Evolutionary conservation across 371 early-diverging fungal genomes (phyloP).

Genomic region (Lichtheimia ornata): DNA sequence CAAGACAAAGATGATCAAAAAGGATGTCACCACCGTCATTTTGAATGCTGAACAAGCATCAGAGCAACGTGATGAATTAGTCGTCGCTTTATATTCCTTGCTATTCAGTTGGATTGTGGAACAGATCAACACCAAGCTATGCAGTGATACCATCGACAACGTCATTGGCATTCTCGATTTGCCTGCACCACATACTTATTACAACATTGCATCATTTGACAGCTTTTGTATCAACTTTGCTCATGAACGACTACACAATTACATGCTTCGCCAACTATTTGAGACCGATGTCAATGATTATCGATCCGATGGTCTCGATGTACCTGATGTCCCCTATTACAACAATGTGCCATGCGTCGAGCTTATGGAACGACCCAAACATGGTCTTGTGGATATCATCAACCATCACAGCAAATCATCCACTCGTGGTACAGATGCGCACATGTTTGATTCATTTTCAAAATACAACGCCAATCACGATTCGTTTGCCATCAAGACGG

Average conservation of each 20-base stretch:
- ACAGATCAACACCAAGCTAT: conserved; percentile 83
- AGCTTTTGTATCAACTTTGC: conserved; percentile 82
- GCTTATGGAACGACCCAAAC: conserved; percentile 46
- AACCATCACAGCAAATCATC: conserved; percentile 50
- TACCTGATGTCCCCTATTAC: conserved; percentile 49
- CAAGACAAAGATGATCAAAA: conserved; percentile 74
- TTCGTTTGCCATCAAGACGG: conserved; percentile 48
- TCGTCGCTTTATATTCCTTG: conserved; percentile 77
- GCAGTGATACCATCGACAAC: conserved; percentile 59
- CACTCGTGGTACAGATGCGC: conserved; percentile 32
- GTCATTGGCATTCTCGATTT: conserved; percentile 79
- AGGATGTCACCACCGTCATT: conserved; percentile 85
- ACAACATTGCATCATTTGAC: conserved; percentile 58
- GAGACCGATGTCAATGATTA: conserved; percentile 51
- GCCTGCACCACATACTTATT: conserved; percentile 52
- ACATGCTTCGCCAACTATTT: conserved; percentile 70
- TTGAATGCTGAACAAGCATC: conserved; percentile 74
- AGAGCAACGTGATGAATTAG: conserved; percentile 79
- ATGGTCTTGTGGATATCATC: conserved; percentile 60
- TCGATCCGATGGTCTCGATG: conserved; percentile 57
- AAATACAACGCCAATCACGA: conserved; percentile 47
- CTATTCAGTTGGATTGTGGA: conserved; percentile 91
- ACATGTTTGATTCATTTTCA: conserved; percentile 39
- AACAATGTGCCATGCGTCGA: conserved; percentile 58
- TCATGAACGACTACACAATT: conserved; percentile 81